Evolutionary conservation across 2,329 filamentous ascomycete genomes (phyloP).

Genomic region (Periconia sp.): DNA sequence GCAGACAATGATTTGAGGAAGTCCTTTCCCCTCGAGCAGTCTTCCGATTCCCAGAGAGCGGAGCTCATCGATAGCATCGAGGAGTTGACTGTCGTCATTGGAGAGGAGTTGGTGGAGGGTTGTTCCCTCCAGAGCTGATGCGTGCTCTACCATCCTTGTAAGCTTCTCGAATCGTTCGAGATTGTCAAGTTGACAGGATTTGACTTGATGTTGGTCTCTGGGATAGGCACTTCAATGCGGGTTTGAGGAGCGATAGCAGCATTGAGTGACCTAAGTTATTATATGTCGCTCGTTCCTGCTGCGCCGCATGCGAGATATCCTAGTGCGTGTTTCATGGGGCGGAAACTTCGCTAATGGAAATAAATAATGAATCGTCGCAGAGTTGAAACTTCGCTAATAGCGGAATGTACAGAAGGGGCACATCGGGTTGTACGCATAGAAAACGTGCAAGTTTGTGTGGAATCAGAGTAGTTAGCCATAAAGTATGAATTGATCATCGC

Average conservation of each 20-base stretch:
- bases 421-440: too few relatives aligned
- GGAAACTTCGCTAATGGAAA: not conserved
- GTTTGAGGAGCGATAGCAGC: slow-evolving; percentile 1
- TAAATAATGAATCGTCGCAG: not conserved
- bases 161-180: slow-evolving; percentile 3
- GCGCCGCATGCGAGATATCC: slow-evolving; percentile 4
- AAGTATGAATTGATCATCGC: too few relatives aligned
- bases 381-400: not conserved
- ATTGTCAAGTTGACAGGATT: slow-evolving; percentile 5
- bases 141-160: slow-evolving; percentile 3
- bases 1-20: slow-evolving; percentile 33
- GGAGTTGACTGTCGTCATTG: slow-evolving; percentile 40
- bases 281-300: slow-evolving; percentile 5
- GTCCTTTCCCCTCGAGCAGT: slow-evolving; percentile 21
- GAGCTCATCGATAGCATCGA: slow-evolving; percentile 57
- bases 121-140: slow-evolving; percentile 10
- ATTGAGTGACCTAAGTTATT: slow-evolving; percentile 3
- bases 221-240: slow-evolving; percentile 5
- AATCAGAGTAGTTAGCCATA: too few relatives aligned
- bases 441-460: too few relatives aligned
- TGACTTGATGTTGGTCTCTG: slow-evolving; percentile 4
- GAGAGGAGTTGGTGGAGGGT: slow-evolving; percentile 16
- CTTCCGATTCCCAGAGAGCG: slow-evolving; percentile 48
- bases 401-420: too few relatives aligned
- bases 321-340: slow-evolving; percentile 1